Evolutionary conservation across 1,284 basidiomycete species (phyloP), one percentile per base, ranked within the genome.

Genomic region (Ustilago hordei): DNA sequence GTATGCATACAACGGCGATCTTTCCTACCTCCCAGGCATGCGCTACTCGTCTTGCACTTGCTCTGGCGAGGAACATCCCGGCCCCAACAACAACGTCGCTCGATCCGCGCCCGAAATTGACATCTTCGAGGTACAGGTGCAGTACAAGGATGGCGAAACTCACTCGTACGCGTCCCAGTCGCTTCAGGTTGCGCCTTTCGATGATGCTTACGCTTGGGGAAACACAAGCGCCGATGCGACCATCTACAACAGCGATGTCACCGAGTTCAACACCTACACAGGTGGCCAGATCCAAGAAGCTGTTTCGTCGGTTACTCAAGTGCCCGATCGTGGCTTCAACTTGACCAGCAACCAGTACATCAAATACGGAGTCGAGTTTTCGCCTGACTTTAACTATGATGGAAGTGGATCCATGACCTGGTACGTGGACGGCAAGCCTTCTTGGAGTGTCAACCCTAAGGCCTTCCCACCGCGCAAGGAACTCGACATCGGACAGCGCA

Each of bases 41-140:
- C 79, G 84, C 9, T 66, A 74, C 50, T 66, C 79, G 15, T 23
- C 84, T 0, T 85, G 84, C 69, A 84, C 84, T 0, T 85, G 84
- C 52, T 50, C 74, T 0, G 78, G 78, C 45, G 65, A 84, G 43
- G 83, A 83, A 23, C 82, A 82, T 52, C 83, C 79, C 0, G 84
- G 84, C 0, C 85, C 85, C 12, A 77, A 79, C 60, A 60, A 57
- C 52, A 79, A 82, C 35, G 81, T 83, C 28, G 86, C 78, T 17
- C 82, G 86, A 28, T 75, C 78, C 4, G 77, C 81, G 9, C 86
- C 86, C 8, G 86, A 87, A 68, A 69, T 87, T 39, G 86, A 87
- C 55, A 79, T 86, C 23, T 78, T 85, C 55, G 85, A 87, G 66
- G 81, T 83, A 6, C 89, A 91, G 77, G 88, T 88, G 89, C 87